Evolutionary conservation across 208 protist species (phyloP).

Genomic region (Acanthamoeba lenticulata): DNA sequence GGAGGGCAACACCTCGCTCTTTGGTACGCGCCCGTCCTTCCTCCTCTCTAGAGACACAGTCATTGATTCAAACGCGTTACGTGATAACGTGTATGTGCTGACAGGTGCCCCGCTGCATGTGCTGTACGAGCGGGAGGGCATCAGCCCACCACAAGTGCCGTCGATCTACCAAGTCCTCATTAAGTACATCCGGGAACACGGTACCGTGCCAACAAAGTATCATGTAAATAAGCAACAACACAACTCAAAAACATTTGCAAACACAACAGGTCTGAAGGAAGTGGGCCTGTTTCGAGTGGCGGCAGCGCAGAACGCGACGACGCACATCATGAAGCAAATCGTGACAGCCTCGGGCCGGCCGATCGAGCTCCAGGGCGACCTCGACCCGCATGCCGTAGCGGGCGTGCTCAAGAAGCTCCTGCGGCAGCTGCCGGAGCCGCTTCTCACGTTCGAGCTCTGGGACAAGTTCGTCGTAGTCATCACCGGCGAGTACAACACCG

Average conservation of each 20-base stretch:
- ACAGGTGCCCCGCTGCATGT: constrained; percentile 3
- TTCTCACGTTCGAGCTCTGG: constrained; percentile 54
- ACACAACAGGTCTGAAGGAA: neutral
- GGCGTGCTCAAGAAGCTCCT: constrained; percentile 53
- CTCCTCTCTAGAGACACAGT: neutral
- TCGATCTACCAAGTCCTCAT: neutral
- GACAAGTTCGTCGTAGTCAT: constrained; percentile 17
- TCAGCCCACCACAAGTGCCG: constrained; percentile 37
- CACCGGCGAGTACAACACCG: neutral
- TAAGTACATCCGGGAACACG: constrained; percentile 7
- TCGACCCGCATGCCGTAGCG: constrained; percentile 32
- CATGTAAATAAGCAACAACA: too few species aligned
- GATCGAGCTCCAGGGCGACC: constrained; percentile 14
- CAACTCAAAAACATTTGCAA: too few species aligned
- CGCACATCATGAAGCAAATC: constrained; percentile 11
- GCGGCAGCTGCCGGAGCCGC: constrained; percentile 43
- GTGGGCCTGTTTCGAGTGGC: constrained; percentile 59
- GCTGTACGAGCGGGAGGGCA: constrained; percentile 5
- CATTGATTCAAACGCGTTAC: neutral
- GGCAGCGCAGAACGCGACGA: neutral
- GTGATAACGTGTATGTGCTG: neutral
- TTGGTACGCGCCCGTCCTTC: neutral
- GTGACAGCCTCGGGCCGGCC: neutral
- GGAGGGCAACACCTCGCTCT: neutral
- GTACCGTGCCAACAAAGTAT: too few species aligned